Evolutionary conservation across 2,329 filamentous ascomycete species (phyloP).

Genomic region (Talaromyces albobiverticillius): DNA sequence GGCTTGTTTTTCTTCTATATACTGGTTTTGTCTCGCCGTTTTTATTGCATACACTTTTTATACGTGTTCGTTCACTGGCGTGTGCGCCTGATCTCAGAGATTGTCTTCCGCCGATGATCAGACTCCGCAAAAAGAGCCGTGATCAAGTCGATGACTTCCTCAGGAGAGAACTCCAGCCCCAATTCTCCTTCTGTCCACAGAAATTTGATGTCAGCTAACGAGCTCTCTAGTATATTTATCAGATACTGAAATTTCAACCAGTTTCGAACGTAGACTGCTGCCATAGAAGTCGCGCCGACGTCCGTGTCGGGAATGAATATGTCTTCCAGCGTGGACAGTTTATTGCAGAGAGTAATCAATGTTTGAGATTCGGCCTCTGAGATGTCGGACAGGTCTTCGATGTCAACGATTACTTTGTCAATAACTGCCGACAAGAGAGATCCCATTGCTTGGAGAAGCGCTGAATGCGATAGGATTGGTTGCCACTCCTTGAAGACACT

Average conservation of each 20-base stretch:
- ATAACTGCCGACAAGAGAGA: constrained; percentile 57
- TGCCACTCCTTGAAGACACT: constrained; percentile 58
- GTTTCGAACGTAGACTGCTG: constrained; percentile 59
- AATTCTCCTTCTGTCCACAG: constrained; percentile 64
- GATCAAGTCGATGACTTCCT: constrained; percentile 63
- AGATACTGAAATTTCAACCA: constrained; percentile 67
- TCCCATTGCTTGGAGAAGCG: constrained; percentile 60
- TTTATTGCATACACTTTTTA: not conserved
- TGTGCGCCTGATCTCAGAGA: constrained; percentile 53
- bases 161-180: constrained; percentile 58
- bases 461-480: constrained; percentile 57
- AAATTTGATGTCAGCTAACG: constrained; percentile 63
- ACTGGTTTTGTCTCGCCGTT: not conserved
- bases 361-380: constrained; percentile 61
- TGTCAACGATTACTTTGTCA: constrained; percentile 59
- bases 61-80: not conserved
- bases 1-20: not conserved
- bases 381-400: constrained; percentile 63
- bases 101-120: constrained; percentile 56
- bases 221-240: constrained; percentile 61
- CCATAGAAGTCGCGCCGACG: constrained; percentile 47
- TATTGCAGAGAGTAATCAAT: constrained; percentile 56
- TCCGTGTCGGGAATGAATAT: constrained; percentile 51
- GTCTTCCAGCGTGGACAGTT: constrained; percentile 54
- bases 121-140: constrained; percentile 64